These are phyloP conservation scores for Eimeria falciformis DNA, from an alignment of 169 alveolate species.

Conservation along the genomic window DNA sequence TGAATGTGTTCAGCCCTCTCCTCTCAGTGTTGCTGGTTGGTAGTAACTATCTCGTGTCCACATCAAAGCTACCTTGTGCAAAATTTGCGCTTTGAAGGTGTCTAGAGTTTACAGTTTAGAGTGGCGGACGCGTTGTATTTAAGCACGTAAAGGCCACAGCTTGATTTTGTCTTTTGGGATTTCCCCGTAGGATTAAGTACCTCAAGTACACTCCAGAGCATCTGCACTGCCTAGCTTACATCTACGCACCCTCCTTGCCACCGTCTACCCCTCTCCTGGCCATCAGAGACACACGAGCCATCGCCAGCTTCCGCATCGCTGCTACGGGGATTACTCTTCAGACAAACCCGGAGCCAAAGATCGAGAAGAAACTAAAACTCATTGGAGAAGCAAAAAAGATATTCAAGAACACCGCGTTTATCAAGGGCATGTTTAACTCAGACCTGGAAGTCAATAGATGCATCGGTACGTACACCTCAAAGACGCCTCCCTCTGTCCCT, in stretches of 20 bases:
- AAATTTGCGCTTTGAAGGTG: no score
- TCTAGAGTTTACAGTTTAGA: no score
- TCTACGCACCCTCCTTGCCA: constrained; percentile 97
- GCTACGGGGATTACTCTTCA: constrained; percentile 97
- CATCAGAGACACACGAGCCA: constrained; percentile 86
- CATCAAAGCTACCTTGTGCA: no score
- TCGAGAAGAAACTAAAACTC: constrained; percentile 96
- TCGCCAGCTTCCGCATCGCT: constrained; percentile 95
- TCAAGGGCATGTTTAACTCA: constrained; percentile 98
- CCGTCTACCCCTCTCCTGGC: constrained; percentile 92
- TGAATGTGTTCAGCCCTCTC: neutral
- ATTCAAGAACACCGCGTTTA: constrained; percentile 98
- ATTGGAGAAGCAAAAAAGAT: constrained; percentile 98
- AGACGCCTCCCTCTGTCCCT: neutral
- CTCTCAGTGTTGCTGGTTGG: neutral
- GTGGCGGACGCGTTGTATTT: no score
- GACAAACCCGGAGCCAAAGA: constrained; percentile 89
- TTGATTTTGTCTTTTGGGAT: neutral
- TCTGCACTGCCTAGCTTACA: constrained; percentile 96
- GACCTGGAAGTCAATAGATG: constrained; percentile 98
- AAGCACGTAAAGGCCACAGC: no score
- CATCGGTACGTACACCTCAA: constrained; percentile 81
- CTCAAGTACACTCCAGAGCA: constrained; percentile 98
- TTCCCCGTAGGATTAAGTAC: constrained; percentile 33
- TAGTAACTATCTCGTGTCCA: neutral